Evolutionary conservation across 495 filamentous ascomycete genomes (phyloP).

Genomic region (Aspergillus sclerotioniger): DNA sequence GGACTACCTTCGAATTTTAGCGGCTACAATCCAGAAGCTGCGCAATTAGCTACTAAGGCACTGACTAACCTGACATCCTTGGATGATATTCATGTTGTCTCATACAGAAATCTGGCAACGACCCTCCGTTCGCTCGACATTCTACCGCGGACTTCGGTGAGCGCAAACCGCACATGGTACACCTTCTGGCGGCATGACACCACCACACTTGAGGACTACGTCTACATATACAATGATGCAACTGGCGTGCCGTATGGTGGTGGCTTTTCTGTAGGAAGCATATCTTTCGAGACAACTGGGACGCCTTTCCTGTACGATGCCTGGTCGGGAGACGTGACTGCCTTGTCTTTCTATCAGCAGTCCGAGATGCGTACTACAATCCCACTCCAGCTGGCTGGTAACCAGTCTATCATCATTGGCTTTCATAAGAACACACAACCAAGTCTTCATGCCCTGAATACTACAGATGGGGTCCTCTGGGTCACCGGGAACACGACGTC

Average conservation of each 20-base stretch:
- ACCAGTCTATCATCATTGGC: neutral
- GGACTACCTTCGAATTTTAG: neutral
- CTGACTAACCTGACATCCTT: neutral
- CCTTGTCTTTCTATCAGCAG: neutral
- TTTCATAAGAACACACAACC: neutral
- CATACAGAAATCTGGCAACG: neutral
- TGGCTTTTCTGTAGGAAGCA: neutral
- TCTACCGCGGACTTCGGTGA: neutral
- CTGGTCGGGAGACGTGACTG: neutral
- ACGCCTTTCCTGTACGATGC: neutral
- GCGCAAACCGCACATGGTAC: conserved; percentile 3
- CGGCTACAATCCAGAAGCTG: neutral
- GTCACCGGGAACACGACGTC: neutral
- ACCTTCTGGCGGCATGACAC: conserved; percentile 7
- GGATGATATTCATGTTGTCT: neutral
- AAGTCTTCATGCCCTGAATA: neutral
- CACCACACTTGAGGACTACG: neutral
- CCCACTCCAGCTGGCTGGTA: neutral
- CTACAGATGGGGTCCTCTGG: neutral
- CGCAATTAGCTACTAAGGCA: neutral
- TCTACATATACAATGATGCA: conserved; percentile 1
- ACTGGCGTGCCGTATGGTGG: neutral
- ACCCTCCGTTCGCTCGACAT: neutral
- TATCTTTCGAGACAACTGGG: neutral
- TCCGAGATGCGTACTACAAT: neutral